Base-by-base conservation (phyloP, 2,329 filamentous ascomycete species). In the Fusarium pseudonygamai region DNA sequence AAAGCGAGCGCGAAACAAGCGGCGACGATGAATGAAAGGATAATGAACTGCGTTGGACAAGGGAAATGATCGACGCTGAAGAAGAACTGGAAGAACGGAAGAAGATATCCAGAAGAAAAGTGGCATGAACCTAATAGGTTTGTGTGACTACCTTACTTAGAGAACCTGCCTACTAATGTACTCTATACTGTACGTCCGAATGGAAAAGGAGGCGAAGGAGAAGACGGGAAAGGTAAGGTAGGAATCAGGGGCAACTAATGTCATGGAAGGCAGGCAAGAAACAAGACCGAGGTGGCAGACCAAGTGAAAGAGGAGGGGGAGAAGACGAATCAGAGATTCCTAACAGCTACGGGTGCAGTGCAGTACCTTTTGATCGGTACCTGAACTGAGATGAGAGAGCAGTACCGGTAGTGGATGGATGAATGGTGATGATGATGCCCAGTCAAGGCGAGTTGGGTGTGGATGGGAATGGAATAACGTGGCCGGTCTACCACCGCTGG, bases 231-330 rank as follows among this genome's bases (percentile, higher is more conserved):
- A 50, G 49, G 50, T 37, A 60, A 73, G 64, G 61, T 68, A 71
- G 58, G 71, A 73, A 69, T 73, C 71, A 73, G 71, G 71, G 71
- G 71, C 49, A 67, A 55, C 57, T 40, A 69, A 52, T 58, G 49
- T 60, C 52, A 72, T 42, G 30, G 57, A 52, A 42, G 34, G 36
- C 40, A 34, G 46, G 61, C 24, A 60, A 59, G 52, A 68, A 66
- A 72, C 57, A 56, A 71, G 43, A 59, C 45, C 39, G 45, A 49
- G 40, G 34, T 40, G 34, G 20, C 36, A 28, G 50, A 40, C 34
- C 32, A 42, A 47, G 26, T 43, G 36, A 52, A 53, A 32, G 45
- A 55, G 56, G 46, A 37, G 43, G 66, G 36, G 49, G 40, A 34
- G 26, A 63, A 42, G 59, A 32, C 52, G 60, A 68, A 70, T 69